Base-by-base conservation (phyloP, 805 yeast genomes). In the Kodamaea kaohsiungensis region DNA sequence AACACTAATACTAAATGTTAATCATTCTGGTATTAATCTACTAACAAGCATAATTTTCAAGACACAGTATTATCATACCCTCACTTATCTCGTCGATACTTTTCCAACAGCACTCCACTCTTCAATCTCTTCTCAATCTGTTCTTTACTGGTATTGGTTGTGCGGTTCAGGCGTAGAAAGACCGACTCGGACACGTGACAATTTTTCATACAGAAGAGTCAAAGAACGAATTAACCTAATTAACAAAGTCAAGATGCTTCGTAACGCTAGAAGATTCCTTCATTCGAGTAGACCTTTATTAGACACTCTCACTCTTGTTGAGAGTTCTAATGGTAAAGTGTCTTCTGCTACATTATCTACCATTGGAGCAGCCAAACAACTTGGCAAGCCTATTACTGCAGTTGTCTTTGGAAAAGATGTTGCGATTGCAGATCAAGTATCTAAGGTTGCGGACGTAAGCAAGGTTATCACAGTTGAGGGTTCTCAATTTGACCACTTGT, bases 361-460 rank as follows among this genome's bases (percentile, higher is more conserved):
- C 1, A 66, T 92, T 37, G 75, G 83, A 10, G 98, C 98, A 10
- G 97, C 98, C 16, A 70, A 72, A 51, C 79, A 85, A 61, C 72
- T 92, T 46, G 89, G 91, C 7, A 81, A 86, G 63, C 93, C 96
- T 43, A 78, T 93, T 48, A 85, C 88, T n/a, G 96, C 92, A 1
- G 68, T 92, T 2, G 65, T 91, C 10, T 77, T 88, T 7, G 97
- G 97, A 4, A 69, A 80, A 2, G 83, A 89, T 64, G 88, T 84
- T 10, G 51, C 61, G 13, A 60, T 66, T n/a, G 81, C 81, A 0
- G 57, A 70, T n/a, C 69, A 75, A 53, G 79, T 86, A 16, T 66
- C 84, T 35, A 81, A 84, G 61, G 72, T 87, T 30, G 71, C 76
- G 2, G 85, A 82, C 1, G 69, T 88, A 13, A 59, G 73, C 19